Evolutionary conservation across 1,284 basidiomycete species (phyloP), one percentile per base, ranked within the genome.

Genomic region (Coniferiporia sulphurascens): DNA sequence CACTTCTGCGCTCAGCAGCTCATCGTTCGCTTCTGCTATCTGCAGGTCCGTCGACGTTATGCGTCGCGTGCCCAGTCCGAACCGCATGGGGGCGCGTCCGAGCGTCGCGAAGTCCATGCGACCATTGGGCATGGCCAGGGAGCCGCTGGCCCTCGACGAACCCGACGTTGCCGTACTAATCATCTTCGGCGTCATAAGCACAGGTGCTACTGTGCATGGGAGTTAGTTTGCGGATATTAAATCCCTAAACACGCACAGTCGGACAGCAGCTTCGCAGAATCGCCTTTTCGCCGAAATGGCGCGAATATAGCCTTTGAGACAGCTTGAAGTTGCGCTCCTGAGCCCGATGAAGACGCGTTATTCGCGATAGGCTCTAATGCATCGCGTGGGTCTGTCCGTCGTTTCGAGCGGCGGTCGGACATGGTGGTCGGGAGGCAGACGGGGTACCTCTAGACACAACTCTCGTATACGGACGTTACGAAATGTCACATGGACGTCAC

Each of bases 101-200:
- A 87, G 79, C 50, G 81, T 86, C 22, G 83, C 85, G 73, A 86
- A 93, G 73, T 86, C 84, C 67, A 90, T 66, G 55, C 73, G 76
- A 19, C 78, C 69, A 50, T 71, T 70, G 3, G 76, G 70, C 51
- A 72, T 63, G 57, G 68, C 67, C 38, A 81, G 67, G 12, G 78
- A 72, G 15, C 71, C 71, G 59, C 79, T 79, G 27, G 80, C 72
- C 56, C 79, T 74, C 27, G 79, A 78, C 9, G 85, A 82, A 3
- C 83, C 79, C 21, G 83, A 85, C 12, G 86, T 79, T 2, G 87
- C 80, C 46, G 80, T 79, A 56, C 80, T 83, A 58, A 93, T 81
- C 80, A 92, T 87, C 63, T 84, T 79, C 21, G 91, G 89, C 3
- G 92, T 93, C 92, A 95, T 93, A 67, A 95, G 87, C 61, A 87